Conservation (phyloP, 441 rosid genomes). For the Manihot esculenta region DNA sequence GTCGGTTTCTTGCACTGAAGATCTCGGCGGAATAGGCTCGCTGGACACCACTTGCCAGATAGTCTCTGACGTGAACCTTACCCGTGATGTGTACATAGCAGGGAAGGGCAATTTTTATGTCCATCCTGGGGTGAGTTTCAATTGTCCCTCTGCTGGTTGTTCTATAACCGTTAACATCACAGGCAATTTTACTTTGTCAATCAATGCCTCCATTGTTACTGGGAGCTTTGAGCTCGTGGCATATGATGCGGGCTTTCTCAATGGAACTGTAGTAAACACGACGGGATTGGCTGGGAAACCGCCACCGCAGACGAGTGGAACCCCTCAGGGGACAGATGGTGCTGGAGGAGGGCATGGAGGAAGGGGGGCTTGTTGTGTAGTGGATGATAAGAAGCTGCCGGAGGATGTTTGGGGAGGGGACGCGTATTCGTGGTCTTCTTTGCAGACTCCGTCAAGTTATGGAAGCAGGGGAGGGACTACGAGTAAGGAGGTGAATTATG, state of each 20-base stretch:
- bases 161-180: conserved; percentile 64
- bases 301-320: conserved; percentile 93
- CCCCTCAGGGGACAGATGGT: conserved; percentile 82
- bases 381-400: conserved; percentile 66
- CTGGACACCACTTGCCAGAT: conserved; percentile 85
- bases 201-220: conserved; percentile 56
- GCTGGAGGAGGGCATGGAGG: conserved; percentile 98
- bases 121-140: conserved; percentile 69
- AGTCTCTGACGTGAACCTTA: conserved; percentile 76
- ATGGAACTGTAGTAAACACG: conserved; percentile 64
- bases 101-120: conserved; percentile 79
- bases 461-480: conserved; percentile 91
- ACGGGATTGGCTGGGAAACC: conserved; percentile 82
- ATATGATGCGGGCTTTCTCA: conserved; percentile 55
- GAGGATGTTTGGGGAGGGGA: conserved; percentile 99
- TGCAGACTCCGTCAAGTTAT: conserved; percentile 69
- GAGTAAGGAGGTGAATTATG: conserved; percentile 75
- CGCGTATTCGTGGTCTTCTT: conserved; percentile 83
- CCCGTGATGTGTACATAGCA: conserved; percentile 70
- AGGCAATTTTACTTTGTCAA: conserved; percentile 72
- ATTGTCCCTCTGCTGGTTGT: conserved; percentile 64
- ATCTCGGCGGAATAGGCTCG: conserved; percentile 84
- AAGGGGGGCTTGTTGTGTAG: conserved; percentile 81
- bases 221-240: conserved; percentile 74
- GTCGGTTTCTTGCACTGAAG: conserved; percentile 79